A percentile compares a stretch with the other conserved stretches of the same genome.
phyloP scores from a whole-genome alignment of 78 protist species.

The Fonticula alba region DNA sequence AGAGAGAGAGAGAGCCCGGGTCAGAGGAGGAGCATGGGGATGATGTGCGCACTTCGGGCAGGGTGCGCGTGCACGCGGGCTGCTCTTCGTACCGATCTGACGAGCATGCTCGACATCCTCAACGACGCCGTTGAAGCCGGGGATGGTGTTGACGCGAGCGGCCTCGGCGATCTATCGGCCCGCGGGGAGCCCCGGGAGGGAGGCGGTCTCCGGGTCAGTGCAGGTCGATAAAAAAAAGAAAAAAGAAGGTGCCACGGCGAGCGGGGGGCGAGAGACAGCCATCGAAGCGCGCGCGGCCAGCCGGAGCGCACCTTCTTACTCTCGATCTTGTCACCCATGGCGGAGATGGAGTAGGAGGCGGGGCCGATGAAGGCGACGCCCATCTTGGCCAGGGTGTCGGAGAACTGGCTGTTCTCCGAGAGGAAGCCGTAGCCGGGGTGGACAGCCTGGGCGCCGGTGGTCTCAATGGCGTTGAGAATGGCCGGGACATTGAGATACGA shows the following conservation, averaged over 20 bases:
- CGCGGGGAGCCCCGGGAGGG: too few species aligned
- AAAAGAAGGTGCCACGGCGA: neutral
- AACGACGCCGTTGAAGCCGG: too few species aligned
- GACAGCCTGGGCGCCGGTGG: slow-evolving; percentile 76
- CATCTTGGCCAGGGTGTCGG: slow-evolving; percentile 25
- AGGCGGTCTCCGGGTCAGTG: neutral
- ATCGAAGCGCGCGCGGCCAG: neutral
- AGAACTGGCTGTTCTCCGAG: slow-evolving; percentile 68
- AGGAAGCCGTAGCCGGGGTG: slow-evolving; percentile 93
- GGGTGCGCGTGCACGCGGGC: too few species aligned
- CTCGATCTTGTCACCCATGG: neutral
- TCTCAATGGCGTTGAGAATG: slow-evolving; percentile 51
- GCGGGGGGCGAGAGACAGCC: neutral
- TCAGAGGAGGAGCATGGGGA: too few species aligned
- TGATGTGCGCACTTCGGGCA: too few species aligned
- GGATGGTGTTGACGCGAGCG: too few species aligned
- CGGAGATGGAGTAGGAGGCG: neutral
- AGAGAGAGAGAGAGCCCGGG: too few species aligned
- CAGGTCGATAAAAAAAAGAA: neutral
- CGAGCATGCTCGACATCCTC: too few species aligned
- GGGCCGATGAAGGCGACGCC: slow-evolving; percentile 64
- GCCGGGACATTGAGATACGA: slow-evolving; percentile 48
- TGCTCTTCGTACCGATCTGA: too few species aligned
- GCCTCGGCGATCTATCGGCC: too few species aligned
- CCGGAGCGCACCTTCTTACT: neutral